Conservation (phyloP, 305 asterid genomes). For the Fraxinus angustifolia region DNA sequence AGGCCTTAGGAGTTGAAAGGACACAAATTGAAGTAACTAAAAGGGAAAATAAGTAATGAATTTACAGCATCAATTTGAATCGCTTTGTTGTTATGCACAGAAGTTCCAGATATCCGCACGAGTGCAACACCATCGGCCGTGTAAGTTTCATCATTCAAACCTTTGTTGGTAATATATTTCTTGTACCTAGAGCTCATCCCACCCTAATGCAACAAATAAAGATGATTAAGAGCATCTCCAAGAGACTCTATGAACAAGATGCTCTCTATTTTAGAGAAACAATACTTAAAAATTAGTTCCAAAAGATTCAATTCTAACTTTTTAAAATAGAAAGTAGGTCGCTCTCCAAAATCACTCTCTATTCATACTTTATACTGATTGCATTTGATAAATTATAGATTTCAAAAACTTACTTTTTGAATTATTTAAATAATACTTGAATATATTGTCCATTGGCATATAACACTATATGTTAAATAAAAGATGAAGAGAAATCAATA, state of each 20-base stretch:
- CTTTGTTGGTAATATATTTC: slow-evolving; percentile 60
- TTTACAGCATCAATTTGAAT: slow-evolving; percentile 83
- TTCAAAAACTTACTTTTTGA: neutral
- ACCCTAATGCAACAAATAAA: slow-evolving; percentile 49
- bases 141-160: slow-evolving; percentile 81
- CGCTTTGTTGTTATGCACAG: slow-evolving; percentile 59
- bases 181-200: slow-evolving; percentile 83
- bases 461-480: neutral
- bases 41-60: slow-evolving; percentile 17
- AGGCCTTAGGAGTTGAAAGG: neutral
- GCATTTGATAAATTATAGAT: neutral
- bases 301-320: neutral
- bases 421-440: neutral
- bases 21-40: neutral
- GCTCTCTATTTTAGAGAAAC: neutral
- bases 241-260: neutral
- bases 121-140: slow-evolving; percentile 69
- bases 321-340: neutral
- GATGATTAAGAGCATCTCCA: slow-evolving; percentile 2
- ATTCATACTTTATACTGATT: neutral
- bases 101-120: slow-evolving; percentile 67
- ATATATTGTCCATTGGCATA: neutral
- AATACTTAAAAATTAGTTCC: neutral
- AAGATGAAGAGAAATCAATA: neutral
- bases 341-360: neutral